Conservation (phyloP, 257 asterid genomes). For the Misopates orontium region DNA sequence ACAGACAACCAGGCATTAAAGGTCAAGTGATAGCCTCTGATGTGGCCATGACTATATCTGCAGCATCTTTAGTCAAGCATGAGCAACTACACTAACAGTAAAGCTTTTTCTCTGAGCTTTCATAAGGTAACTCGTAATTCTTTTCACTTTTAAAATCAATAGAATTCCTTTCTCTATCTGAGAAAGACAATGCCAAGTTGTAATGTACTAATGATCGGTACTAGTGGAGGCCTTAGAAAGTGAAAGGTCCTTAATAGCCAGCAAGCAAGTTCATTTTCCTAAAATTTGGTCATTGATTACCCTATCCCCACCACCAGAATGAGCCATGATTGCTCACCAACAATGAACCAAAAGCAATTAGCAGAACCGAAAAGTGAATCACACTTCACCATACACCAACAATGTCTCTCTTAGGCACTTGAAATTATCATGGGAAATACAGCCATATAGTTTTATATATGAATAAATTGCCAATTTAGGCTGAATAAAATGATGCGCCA, state of each 20-base stretch:
- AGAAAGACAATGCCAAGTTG: constrained; percentile 13
- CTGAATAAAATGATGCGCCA: background rate
- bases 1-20: background rate
- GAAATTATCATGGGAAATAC: no score
- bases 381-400: no score
- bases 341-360: constrained; percentile 5
- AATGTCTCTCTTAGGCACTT: no score
- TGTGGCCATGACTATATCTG: background rate
- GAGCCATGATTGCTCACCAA: constrained; percentile 1
- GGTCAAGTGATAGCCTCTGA: constrained; percentile 3
- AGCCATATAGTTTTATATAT: background rate
- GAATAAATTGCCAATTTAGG: background rate
- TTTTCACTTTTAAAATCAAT: background rate
- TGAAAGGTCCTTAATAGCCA: constrained; percentile 7
- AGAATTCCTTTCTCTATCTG: background rate
- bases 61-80: background rate
- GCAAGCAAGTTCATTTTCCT: background rate
- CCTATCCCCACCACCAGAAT: constrained; percentile 14
- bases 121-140: background rate
- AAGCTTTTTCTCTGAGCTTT: background rate
- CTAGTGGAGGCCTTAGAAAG: constrained; percentile 20
- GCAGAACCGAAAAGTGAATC: background rate
- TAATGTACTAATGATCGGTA: constrained; percentile 15
- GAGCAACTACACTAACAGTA: background rate
- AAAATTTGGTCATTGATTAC: constrained; percentile 17